Evolutionary conservation across 106 monocot species (phyloP), one percentile per base, ranked within the genome.

Genomic region (Alisma plantagoaquatica): DNA sequence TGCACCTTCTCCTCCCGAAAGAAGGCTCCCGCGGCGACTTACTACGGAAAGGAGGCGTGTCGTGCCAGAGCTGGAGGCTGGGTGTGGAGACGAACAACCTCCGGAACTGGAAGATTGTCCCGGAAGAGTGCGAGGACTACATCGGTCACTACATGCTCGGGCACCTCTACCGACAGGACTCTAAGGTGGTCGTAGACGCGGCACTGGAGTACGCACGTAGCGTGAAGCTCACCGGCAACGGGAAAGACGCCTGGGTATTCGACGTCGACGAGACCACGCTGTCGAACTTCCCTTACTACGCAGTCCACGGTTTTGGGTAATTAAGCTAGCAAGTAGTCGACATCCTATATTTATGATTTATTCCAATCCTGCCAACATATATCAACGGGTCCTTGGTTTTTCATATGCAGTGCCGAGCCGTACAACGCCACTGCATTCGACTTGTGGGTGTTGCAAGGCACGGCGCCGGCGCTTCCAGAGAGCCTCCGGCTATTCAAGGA

Each of bases 251-350:
- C 23, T 65, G 65, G 65, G 29, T 65, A 10, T 65, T 65, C 54
- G 65, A 62, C 33, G 49, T 62, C n/a, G 62, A 62, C 62, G 62
- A 62, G 62, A 62, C 62, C 3, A 47, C 50, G 21, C 42, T 65
- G 23, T 65, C 65, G 15, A 65, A 65, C 46, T 46, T 65, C 2
- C 54, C 65, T 6, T 65, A 46, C 12, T 65, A 65, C 45, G 50
- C 3, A 2, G 25, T 25, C 8, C 50, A 51, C 25, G 25, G 27
- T 5, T 51, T 25, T 1, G 50, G 50, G 50, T 51, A 27, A 38
- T 7, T 38, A 7, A 7, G 35, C 14, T 38, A 7, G 9, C 35
- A 38, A 7, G 35, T 38, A 38, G 35, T 38, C 35, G 35, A 38
- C 6, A 7, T 38, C 9, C 35, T 38, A 7, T 38, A 38, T 38